phyloP scores from a whole-genome alignment of 208 protist genomes.

The Trypanosoma congolense region DNA sequence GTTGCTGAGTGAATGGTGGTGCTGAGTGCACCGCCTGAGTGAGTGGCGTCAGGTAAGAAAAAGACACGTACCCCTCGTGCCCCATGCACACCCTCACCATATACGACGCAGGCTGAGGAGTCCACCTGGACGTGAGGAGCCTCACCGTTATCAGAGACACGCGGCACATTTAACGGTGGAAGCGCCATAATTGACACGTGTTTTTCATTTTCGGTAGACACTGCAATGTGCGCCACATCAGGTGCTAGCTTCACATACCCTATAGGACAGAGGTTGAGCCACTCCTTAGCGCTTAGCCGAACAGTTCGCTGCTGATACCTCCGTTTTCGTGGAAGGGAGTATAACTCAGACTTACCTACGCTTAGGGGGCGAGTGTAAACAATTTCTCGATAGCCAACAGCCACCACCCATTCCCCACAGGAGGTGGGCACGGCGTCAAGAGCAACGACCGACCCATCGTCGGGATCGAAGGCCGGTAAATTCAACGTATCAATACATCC shows the following conservation, averaged over 20 bases:
- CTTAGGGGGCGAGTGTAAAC: constrained; percentile 21
- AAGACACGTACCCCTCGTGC: constrained; percentile 4
- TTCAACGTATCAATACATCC: constrained; percentile 1
- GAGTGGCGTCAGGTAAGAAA: constrained; percentile 12
- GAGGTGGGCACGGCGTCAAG: constrained; percentile 17
- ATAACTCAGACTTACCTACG: background rate
- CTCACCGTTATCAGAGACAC: background rate
- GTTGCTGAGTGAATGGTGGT: background rate
- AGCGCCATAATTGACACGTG: constrained; percentile 9
- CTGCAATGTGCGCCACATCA: constrained; percentile 8
- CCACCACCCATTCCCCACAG: constrained; percentile 14
- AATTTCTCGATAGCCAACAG: constrained; percentile 23
- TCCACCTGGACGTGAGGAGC: constrained; percentile 1
- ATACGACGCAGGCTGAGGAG: constrained; percentile 1
- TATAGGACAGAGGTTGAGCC: background rate
- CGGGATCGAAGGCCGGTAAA: constrained; percentile 5
- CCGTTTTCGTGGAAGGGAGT: constrained; percentile 1
- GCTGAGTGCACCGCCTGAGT: background rate
- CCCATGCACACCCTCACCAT: constrained; percentile 1
- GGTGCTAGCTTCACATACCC: constrained; percentile 19
- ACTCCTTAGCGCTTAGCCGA: constrained; percentile 3
- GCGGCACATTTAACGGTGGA: constrained; percentile 14
- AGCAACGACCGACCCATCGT: constrained; percentile 15
- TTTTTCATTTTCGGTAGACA: constrained; percentile 12
- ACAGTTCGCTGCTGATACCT: constrained; percentile 5